Conservation (phyloP, 108 stramenopile species). For the Skeletonema marinoi region DNA sequence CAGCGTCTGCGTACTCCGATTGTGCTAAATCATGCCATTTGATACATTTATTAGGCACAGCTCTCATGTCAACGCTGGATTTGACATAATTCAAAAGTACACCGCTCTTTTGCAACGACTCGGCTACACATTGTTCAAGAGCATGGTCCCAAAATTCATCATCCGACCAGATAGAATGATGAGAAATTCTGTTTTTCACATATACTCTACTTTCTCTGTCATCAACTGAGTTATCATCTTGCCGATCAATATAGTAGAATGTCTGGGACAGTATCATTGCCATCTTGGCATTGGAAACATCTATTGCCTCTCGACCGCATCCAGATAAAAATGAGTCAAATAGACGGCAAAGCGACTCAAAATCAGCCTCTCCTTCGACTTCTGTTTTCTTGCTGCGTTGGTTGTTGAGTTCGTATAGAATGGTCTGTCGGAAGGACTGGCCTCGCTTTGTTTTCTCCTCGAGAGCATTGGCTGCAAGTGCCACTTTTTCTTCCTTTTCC, state of each 20-base stretch:
- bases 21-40: slow-evolving; percentile 76
- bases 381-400: slow-evolving; percentile 57
- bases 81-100: slow-evolving; percentile 64
- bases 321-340: slow-evolving; percentile 66
- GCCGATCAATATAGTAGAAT: slow-evolving; percentile 48
- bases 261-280: slow-evolving; percentile 75
- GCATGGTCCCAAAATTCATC: slow-evolving; percentile 79
- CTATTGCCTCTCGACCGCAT: slow-evolving; percentile 55
- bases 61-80: slow-evolving; percentile 11
- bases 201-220: slow-evolving; percentile 48
- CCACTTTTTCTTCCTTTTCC: slow-evolving; percentile 24
- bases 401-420: slow-evolving; percentile 71
- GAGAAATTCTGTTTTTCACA: slow-evolving; percentile 49
- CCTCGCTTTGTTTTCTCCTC: slow-evolving; percentile 41
- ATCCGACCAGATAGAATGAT: slow-evolving; percentile 64
- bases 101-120: slow-evolving; percentile 67
- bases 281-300: slow-evolving; percentile 74
- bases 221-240: slow-evolving; percentile 18
- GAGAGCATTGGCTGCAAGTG: slow-evolving; percentile 47
- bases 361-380: slow-evolving; percentile 40
- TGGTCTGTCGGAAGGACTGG: slow-evolving; percentile 44
- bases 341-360: slow-evolving; percentile 63
- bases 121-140: slow-evolving; percentile 64
- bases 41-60: slow-evolving; percentile 44
- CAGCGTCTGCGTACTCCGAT: slow-evolving; percentile 64